These are phyloP conservation scores for Pseudoperonospora humuli DNA, from an alignment of 352 stramenopile genomes.

Conservation along the genomic window DNA sequence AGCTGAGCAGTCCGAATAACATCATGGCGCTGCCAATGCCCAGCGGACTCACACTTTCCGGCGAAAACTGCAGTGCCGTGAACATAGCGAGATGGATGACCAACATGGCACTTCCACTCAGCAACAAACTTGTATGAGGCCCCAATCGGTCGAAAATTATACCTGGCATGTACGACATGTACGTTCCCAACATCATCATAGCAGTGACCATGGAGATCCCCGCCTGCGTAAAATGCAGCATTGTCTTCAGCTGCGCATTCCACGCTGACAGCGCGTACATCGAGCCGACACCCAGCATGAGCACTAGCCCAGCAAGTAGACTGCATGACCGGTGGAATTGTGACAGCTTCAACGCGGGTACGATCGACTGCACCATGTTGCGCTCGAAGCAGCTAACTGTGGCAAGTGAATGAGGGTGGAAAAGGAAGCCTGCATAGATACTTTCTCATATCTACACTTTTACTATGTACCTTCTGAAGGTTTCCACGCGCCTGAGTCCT, in stretches of 20 bases:
- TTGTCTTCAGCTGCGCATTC: slow-evolving; percentile 76
- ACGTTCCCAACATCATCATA: slow-evolving; percentile 68
- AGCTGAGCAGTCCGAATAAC: slow-evolving; percentile 54
- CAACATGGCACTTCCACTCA: slow-evolving; percentile 38
- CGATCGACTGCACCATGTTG: too few relatives aligned
- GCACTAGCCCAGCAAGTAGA: slow-evolving; percentile 45
- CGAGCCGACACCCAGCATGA: slow-evolving; percentile 71
- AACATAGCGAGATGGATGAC: slow-evolving; percentile 38
- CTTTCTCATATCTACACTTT: too few relatives aligned
- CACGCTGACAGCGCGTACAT: slow-evolving; percentile 76
- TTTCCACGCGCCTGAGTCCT: too few relatives aligned
- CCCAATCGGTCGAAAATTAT: slow-evolving; percentile 66
- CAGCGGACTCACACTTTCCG: slow-evolving; percentile 35
- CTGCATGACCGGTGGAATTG: slow-evolving; percentile 29
- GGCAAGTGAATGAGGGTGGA: too few relatives aligned
- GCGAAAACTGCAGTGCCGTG: slow-evolving; percentile 31
- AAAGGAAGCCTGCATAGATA: too few relatives aligned
- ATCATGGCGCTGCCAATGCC: slow-evolving; percentile 45
- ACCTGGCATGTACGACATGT: slow-evolving; percentile 67
- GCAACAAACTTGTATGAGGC: slow-evolving; percentile 43
- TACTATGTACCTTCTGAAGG: too few relatives aligned
- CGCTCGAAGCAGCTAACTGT: too few relatives aligned
- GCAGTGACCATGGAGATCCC: slow-evolving; percentile 70
- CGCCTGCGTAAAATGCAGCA: slow-evolving; percentile 63
- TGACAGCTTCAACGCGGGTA: slow-evolving; percentile 4